Evolutionary conservation across 371 early-diverging fungal genomes (phyloP).

Genomic region (Rhizomucor pusillus): DNA sequence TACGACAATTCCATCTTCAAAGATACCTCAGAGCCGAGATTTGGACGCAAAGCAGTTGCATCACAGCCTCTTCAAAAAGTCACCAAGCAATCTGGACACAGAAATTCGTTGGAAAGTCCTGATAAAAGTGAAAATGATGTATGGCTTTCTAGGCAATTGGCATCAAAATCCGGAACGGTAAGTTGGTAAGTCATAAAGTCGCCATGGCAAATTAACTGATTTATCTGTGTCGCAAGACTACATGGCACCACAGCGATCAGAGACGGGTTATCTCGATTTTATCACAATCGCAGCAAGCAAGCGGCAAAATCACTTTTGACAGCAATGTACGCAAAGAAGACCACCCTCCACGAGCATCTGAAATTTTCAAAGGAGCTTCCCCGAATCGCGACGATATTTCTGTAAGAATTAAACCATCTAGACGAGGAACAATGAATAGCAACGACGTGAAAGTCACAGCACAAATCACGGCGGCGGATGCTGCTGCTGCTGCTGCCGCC

Average conservation of each 20-base stretch:
- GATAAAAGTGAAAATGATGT: conserved; percentile 22
- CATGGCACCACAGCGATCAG: conserved; percentile 45
- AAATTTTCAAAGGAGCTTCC: conserved; percentile 31
- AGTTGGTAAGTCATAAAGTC: too few relatives aligned
- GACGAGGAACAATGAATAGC: conserved; percentile 39
- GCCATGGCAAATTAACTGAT: too few relatives aligned
- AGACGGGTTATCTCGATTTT: conserved; percentile 29
- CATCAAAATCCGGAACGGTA: conserved; percentile 29
- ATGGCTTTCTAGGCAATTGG: conserved; percentile 5
- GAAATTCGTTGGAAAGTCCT: conserved; percentile 30
- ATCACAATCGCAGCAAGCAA: conserved; percentile 40
- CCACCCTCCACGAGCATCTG: conserved; percentile 13
- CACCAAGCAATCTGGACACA: conserved; percentile 12
- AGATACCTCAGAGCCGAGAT: conserved; percentile 34
- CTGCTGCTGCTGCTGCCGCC: not conserved
- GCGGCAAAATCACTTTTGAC: conserved; percentile 36
- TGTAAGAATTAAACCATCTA: conserved; percentile 18
- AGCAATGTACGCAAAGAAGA: conserved; percentile 32
- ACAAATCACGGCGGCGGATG: conserved; percentile 17
- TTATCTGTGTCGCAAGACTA: conserved; percentile 17
- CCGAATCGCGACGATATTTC: conserved; percentile 20
- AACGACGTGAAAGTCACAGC: conserved; percentile 24
- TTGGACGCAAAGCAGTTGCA: conserved; percentile 18
- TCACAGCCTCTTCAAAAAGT: not conserved
- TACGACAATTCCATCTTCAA: conserved; percentile 59